Percentiles rank a stretch among this genome's conserved stretches.
phyloP scores from a whole-genome alignment of 169 alveolate genomes.

The Sarcocystis neurona region DNA sequence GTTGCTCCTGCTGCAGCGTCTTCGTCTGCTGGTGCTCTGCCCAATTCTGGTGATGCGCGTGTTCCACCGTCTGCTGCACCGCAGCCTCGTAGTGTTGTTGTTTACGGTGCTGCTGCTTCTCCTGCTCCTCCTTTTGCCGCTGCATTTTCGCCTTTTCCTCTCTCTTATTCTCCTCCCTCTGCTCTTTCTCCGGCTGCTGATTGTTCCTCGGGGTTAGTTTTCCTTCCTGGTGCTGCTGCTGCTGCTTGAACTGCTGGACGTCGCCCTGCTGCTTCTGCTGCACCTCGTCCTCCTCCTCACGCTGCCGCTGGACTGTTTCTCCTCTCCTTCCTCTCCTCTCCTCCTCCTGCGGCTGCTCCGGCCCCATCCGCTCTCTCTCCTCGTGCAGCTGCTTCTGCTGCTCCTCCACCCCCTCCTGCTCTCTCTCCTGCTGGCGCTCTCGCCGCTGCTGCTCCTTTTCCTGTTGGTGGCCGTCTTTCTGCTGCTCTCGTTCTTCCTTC shows the following conservation, averaged over 20 bases:
- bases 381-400: background rate
- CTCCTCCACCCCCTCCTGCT: background rate
- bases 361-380: background rate
- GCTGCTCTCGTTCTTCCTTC: background rate
- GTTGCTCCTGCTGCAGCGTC: no score
- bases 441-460: conserved; percentile 24
- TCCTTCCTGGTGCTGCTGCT: background rate
- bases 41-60: no score
- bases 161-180: background rate
- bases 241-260: background rate
- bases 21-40: no score
- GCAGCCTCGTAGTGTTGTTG: no score
- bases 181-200: background rate
- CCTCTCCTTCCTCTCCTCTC: background rate
- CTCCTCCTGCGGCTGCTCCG: background rate
- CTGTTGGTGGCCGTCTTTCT: background rate
- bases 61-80: no score
- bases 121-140: background rate
- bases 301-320: background rate
- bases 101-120: no score
- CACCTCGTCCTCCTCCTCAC: background rate
- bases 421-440: background rate
- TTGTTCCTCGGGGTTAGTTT: background rate
- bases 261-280: background rate
- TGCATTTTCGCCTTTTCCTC: background rate